Evolutionary conservation across 306 rosid genomes (phyloP).

Genomic region (Notholithocarpus densiflorus): DNA sequence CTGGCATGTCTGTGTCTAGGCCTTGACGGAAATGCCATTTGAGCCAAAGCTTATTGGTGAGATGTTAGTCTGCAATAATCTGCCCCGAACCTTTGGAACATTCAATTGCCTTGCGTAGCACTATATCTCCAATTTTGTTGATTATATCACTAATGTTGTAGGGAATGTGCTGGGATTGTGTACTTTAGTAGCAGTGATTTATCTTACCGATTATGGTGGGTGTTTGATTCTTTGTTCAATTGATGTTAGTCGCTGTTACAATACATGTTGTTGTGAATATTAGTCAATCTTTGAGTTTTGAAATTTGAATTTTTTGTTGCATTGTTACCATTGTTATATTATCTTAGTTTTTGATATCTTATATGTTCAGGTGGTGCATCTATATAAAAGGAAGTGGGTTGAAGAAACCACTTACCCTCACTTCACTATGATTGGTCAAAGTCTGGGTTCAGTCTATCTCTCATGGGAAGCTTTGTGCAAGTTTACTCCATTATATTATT

Average conservation of each 20-base stretch:
- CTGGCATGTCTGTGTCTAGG: no score
- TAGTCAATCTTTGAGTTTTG: background rate
- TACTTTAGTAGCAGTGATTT: no score
- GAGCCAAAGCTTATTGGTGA: no score
- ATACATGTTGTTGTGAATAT: background rate
- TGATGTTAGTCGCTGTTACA: background rate
- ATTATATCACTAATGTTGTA: no score
- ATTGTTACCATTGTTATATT: background rate
- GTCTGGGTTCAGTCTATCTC: constrained; percentile 83
- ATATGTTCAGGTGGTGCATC: constrained; percentile 69
- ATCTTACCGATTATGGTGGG: no score
- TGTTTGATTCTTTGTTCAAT: background rate
- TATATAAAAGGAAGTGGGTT: constrained; percentile 81
- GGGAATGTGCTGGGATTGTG: no score
- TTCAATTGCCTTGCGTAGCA: no score
- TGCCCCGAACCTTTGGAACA: no score
- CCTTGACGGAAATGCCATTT: no score
- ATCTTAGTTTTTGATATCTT: constrained; percentile 5
- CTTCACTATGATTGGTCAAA: constrained; percentile 93
- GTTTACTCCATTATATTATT: constrained; percentile 68
- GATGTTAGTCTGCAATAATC: no score
- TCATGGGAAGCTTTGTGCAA: constrained; percentile 90
- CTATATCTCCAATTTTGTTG: no score
- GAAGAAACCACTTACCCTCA: constrained; percentile 84
- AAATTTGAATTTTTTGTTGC: background rate